Evolutionary conservation across 2,329 filamentous ascomycete species (phyloP), one percentile per base, ranked within the genome.

Genomic region (Zasmidium citrigriseum): DNA sequence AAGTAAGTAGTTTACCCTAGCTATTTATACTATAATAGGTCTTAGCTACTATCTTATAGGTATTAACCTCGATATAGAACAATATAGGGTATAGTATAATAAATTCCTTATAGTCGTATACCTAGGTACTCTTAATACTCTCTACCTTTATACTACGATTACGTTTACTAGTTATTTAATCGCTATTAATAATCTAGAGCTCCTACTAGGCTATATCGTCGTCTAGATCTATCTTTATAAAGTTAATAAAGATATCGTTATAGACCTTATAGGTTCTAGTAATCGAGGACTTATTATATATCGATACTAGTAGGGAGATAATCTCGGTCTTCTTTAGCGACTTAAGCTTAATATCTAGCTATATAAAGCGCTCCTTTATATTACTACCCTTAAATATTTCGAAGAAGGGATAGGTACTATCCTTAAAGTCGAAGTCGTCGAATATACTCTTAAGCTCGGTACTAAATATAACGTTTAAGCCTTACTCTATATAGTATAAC

Each of bases 281-380:
- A 20, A 52, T 38, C 25, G 49, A 52, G 10, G 49, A 52, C 49
- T 52, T 18, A 18, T 52, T 34, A 34, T 52, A 38, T 52, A 52
- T 52, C 12, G 29, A 52, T 16, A 52, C 21, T 16, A 27, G 25
- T 41, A 52, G 23, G 11, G 18, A 48, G 4, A 16, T 21, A 11
- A 23, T 48, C 14, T 24, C 23, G 23, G 46, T 48, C 20, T 48
- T 24, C 46, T 48, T 48, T 14, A 23, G 16, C 14, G 20, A 21
- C 21, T 23, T 48, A 48, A 16, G 18, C 21, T 48, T 23, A 21
- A 48, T 48, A 14, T 7, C 24, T 48, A 48, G 46, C 46, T 48
- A 48, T 7, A 48, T 20, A 23, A 24, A 23, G 16, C 24, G 7
- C 24, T 48, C 24, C 21, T 48, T 23, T 14, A 7, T 18, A 48